Evolutionary conservation across 495 filamentous ascomycete species (phyloP), one percentile per base, ranked within the genome.

Genomic region (Cairneyella variabilis): DNA sequence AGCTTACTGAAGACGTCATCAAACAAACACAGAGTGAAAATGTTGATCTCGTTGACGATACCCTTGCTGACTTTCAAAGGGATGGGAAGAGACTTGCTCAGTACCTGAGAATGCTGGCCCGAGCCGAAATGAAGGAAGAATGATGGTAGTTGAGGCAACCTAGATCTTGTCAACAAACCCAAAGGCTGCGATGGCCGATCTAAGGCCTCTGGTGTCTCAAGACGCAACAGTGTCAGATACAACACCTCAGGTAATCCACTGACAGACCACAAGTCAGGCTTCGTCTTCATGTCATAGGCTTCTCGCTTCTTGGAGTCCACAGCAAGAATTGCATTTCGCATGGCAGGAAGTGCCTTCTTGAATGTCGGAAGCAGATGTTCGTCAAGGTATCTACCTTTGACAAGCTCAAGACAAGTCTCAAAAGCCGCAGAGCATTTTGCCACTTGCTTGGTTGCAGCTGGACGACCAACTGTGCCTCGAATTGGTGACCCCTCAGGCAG

Each of bases 341-440:
- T 96, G 6, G 75, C 79, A 2, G 90, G 91, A 2, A 91, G 70
- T 36, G 81, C 74, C 58, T 86, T 92, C 21, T 77, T 82, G 51
- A 87, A 88, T 2, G 78, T 80, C 0, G 93, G 88, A 46, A 83
- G 73, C 8, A 97, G 75, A 60, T 90, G 68, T 5, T 79, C 77
- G 67, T 96, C 84, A 0, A 98, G 68, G 53, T 88, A 79, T 8
- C 77, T 75, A 36, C 77, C 74, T 51, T 80, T 79, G 21, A 85
- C 73, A 4, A 98, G 77, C 48, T 81, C 51, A 2, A 93, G 57
- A 59, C 91, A 96, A 38, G 86, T 79, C 62, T 93, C 85, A 64
- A 93, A 97, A 2, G 93, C 93, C 12, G 90, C 93, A 7, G 91
- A 86, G 57, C 88, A 84, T 66, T 95, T 96, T n/a, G 93, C 93